These are phyloP conservation scores for Lecanicillium sp. DNA, from an alignment of 2,329 filamentous ascomycete species.

Conservation along the genomic window DNA sequence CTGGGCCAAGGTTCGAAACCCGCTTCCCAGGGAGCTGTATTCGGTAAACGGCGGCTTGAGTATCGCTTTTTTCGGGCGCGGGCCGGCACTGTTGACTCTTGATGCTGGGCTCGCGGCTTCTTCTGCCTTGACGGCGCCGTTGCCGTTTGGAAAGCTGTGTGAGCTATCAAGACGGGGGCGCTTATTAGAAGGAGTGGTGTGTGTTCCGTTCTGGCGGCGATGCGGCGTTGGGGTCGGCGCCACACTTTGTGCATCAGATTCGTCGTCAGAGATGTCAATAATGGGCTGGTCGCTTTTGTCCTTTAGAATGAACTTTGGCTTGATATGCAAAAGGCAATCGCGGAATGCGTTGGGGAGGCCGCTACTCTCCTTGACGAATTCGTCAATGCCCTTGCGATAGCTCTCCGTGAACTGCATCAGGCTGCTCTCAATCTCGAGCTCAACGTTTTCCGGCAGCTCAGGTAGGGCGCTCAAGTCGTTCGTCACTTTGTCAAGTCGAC, in stretches of 20 bases:
- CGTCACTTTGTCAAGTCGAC: conserved; percentile 46
- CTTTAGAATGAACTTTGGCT: conserved; percentile 41
- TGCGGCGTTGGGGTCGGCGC: conserved; percentile 25
- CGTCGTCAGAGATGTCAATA: conserved; percentile 35
- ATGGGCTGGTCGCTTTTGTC: conserved; percentile 29
- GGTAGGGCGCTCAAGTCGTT: conserved; percentile 53
- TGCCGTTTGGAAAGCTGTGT: conserved; percentile 8
- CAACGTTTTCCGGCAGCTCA: conserved; percentile 61
- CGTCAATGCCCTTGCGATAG: conserved; percentile 44
- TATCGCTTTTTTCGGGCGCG: conserved; percentile 12
- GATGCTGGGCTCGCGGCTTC: conserved; percentile 22
- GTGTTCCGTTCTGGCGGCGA: conserved; percentile 22
- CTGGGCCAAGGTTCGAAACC: conserved; percentile 40
- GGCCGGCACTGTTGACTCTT: conserved; percentile 18
- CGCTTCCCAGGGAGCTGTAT: conserved; percentile 33
- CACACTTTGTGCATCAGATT: conserved; percentile 26
- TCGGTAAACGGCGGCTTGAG: conserved; percentile 33
- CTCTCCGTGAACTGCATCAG: conserved; percentile 52
- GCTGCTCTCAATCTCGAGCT: conserved; percentile 56
- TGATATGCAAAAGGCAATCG: conserved; percentile 37
- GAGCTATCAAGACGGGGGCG: conserved; percentile 10
- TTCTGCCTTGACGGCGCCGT: conserved; percentile 30
- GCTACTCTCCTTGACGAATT: conserved; percentile 41
- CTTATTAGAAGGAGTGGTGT: conserved; percentile 28
- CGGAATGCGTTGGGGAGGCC: conserved; percentile 47